Evolutionary conservation across 495 filamentous ascomycete species (phyloP), one percentile per base, ranked within the genome.

Genomic region (Trichoderma virens): DNA sequence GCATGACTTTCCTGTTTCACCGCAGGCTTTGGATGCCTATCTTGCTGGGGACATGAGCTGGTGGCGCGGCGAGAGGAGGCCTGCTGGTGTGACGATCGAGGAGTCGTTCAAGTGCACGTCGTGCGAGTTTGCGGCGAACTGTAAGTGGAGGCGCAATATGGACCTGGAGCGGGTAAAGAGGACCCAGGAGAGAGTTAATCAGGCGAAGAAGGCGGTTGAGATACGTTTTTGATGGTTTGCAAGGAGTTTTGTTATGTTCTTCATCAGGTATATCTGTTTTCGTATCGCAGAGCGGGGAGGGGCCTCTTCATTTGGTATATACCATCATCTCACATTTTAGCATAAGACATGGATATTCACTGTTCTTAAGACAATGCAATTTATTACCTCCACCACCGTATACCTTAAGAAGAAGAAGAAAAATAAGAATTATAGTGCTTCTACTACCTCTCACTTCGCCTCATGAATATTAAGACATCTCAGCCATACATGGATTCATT

Each of bases 81-180:
- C 92, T 0, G 77, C 82, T n/a, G 94, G 94, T 11, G 95, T 98
- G 8, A 76, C 81, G n/a, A 80, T 95, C 14, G 87, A 92, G 73
- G 95, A 98, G 65, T 90, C 90, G 0, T 96, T 87, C 80, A 98
- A 98, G 75, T 98, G 94, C 71, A 68, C 75, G 9, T 73, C 64
- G 28, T 87, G 85, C 67, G 83, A 86, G 54, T 87, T 87, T 69
- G 76, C 74, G 2, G 79, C 77, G 8, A 68, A 61, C 5, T 87
- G 85, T 63, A 74, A 79, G 51, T 87, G 85, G 85, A 73, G 85
- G 8, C 63, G 70, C 11, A 66, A 41, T 9, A 59, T 74, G 65
- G 76, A 81, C 62, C 63, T 73, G 23, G 71, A 74, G 68, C 56
- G 60, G 9, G 34, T 69, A 13, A 56, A 34, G 62, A 27, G 8